Percentiles rank a stretch among this genome's conserved stretches.
Conservation (phyloP, 78 protist genomes). For the Dictyostelium capitatum region DNA sequence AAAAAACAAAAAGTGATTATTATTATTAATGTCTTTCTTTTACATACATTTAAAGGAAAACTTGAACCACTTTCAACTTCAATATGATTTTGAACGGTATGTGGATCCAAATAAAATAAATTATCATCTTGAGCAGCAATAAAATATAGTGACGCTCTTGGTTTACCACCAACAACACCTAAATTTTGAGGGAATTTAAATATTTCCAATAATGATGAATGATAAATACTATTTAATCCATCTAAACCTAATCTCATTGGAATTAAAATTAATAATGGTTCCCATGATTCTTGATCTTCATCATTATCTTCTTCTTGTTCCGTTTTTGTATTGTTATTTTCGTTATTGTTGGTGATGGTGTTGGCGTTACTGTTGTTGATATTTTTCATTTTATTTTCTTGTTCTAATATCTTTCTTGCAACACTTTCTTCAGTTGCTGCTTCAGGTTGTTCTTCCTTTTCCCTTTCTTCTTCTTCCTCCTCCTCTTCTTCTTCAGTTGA, state of each 20-base stretch:
- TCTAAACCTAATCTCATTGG: slow-evolving; percentile 88
- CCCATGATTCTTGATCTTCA: slow-evolving; percentile 55
- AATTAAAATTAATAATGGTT: slow-evolving; percentile 85
- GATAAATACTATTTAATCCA: slow-evolving; percentile 67
- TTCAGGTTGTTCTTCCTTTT: not conserved
- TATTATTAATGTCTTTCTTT: not conserved
- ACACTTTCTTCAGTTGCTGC: not conserved
- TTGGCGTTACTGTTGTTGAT: no score
- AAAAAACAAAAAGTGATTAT: not conserved
- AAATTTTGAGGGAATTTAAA: slow-evolving; percentile 72
- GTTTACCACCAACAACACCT: slow-evolving; percentile 92
- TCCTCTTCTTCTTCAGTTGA: not conserved
- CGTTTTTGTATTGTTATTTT: not conserved
- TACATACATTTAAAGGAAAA: slow-evolving; percentile 32
- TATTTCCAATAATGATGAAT: slow-evolving; percentile 42
- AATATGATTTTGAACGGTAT: slow-evolving; percentile 79
- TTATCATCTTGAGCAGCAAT: slow-evolving; percentile 88
- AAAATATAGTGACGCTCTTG: slow-evolving; percentile 88
- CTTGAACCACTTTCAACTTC: slow-evolving; percentile 4
- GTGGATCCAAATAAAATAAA: slow-evolving; percentile 90
- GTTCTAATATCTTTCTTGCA: no score
- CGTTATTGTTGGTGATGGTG: not conserved
- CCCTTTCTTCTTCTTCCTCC: not conserved
- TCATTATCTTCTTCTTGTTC: not conserved
- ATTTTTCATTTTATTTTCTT: not conserved